Conservation (phyloP, 1,284 basidiomycete genomes). For the Malassezia globosa region DNA sequence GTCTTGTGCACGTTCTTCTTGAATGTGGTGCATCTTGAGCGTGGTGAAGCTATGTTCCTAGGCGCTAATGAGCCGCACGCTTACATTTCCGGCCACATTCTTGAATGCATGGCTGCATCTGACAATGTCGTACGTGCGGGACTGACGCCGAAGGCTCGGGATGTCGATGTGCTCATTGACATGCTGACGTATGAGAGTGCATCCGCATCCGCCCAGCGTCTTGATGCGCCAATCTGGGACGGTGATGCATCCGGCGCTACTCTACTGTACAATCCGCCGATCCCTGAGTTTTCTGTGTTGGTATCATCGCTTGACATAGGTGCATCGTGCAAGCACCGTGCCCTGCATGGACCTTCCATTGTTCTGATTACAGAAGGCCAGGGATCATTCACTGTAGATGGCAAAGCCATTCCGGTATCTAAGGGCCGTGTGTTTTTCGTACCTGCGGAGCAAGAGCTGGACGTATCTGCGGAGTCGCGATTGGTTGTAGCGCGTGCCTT, state of each 20-base stretch:
- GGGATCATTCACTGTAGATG: constrained; percentile 49
- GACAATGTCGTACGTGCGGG: constrained; percentile 99
- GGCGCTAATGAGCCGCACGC: constrained; percentile 94
- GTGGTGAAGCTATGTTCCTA: constrained; percentile 85
- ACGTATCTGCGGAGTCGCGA: constrained; percentile 49
- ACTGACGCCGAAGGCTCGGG: constrained; percentile 87
- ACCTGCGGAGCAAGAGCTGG: constrained; percentile 59
- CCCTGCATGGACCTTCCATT: constrained; percentile 72
- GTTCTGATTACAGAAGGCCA: constrained; percentile 63
- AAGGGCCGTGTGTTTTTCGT: constrained; percentile 73
- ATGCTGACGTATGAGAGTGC: constrained; percentile 75
- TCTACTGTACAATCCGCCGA: constrained; percentile 78
- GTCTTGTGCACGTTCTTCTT: constrained; percentile 83
- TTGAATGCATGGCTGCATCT: constrained; percentile 45
- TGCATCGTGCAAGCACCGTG: constrained; percentile 29
- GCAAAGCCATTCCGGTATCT: constrained; percentile 13
- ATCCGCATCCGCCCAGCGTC: constrained; percentile 52
- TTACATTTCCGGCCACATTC: constrained; percentile 58
- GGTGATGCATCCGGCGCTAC: constrained; percentile 4
- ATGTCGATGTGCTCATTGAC: constrained; percentile 75
- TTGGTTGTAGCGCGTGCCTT: constrained; percentile 67
- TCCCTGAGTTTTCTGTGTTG: constrained; percentile 83
- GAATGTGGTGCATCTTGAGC: constrained; percentile 68
- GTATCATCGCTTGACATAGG: constrained; percentile 48
- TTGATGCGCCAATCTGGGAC: constrained; percentile 56